Evolutionary conservation across 345 rosid species (phyloP).

Genomic region (Brassica nigra): DNA sequence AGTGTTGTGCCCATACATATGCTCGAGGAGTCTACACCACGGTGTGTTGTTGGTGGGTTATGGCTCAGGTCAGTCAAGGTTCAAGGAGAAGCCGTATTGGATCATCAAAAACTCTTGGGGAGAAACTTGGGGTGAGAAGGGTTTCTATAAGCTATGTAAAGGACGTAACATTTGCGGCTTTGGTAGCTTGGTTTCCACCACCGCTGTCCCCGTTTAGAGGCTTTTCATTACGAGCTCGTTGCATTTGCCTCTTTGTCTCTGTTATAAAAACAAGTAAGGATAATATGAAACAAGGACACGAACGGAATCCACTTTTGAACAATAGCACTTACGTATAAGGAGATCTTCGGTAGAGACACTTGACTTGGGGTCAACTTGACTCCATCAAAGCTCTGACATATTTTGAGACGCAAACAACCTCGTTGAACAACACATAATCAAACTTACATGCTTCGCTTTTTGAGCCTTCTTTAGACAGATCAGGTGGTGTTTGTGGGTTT

Average conservation of each 20-base stretch:
- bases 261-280: background rate
- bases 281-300: background rate
- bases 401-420: slow-evolving; percentile 67
- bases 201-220: slow-evolving; percentile 49
- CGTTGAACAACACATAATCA: slow-evolving; percentile 60
- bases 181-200: slow-evolving; percentile 83
- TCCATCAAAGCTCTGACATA: slow-evolving; percentile 55
- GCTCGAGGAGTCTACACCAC: slow-evolving; percentile 72
- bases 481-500: slow-evolving; percentile 49
- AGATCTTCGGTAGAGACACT: background rate
- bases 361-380: slow-evolving; percentile 1
- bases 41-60: slow-evolving; percentile 87
- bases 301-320: background rate
- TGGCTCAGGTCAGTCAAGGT: slow-evolving; percentile 70
- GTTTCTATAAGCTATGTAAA: slow-evolving; percentile 73
- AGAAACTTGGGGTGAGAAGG: slow-evolving; percentile 77
- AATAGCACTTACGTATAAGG: background rate
- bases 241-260: background rate
- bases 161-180: slow-evolving; percentile 83
- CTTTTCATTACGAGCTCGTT: background rate
- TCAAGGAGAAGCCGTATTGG: slow-evolving; percentile 88
- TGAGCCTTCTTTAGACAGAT: slow-evolving; percentile 33
- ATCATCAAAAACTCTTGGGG: slow-evolving; percentile 95
- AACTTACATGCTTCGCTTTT: slow-evolving; percentile 37
- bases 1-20: slow-evolving; percentile 79